Conservation (phyloP, 2,329 filamentous ascomycete species). For the Cladobotryum protrusum region DNA sequence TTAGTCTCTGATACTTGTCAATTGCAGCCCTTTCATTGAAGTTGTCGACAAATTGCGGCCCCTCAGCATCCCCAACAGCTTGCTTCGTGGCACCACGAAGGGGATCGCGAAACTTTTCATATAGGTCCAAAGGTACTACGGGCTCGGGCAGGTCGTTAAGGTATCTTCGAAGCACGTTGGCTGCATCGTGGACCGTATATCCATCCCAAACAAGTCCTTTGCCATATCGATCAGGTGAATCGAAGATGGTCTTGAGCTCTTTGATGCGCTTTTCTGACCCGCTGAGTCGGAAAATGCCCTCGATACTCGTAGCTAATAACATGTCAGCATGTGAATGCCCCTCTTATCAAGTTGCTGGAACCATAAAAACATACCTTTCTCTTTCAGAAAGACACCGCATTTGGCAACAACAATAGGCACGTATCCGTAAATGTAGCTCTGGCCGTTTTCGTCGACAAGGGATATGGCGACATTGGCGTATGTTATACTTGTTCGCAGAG, state of each 20-base stretch:
- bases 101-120: constrained; percentile 84
- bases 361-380: constrained; percentile 70
- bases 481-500: constrained; percentile 86
- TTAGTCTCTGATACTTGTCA: constrained; percentile 75
- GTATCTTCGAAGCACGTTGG: constrained; percentile 91
- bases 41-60: constrained; percentile 62
- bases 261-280: constrained; percentile 98
- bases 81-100: constrained; percentile 66
- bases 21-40: constrained; percentile 65
- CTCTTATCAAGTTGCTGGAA: not conserved
- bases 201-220: constrained; percentile 96
- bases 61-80: constrained; percentile 62
- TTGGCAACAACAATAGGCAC: constrained; percentile 98
- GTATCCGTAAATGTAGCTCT: constrained; percentile 97
- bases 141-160: constrained; percentile 95
- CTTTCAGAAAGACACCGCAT: constrained; percentile 94
- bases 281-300: constrained; percentile 93
- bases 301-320: constrained; percentile 74
- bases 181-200: constrained; percentile 96
- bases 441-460: constrained; percentile 81
- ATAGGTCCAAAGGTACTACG: constrained; percentile 89
- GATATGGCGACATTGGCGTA: constrained; percentile 99
- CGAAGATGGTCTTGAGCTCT: constrained; percentile 84
- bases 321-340: constrained; percentile 16
- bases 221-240: constrained; percentile 90